phyloP scores from a whole-genome alignment of 1,284 basidiomycete genomes.

The Kalmanozyma brasiliensis region DNA sequence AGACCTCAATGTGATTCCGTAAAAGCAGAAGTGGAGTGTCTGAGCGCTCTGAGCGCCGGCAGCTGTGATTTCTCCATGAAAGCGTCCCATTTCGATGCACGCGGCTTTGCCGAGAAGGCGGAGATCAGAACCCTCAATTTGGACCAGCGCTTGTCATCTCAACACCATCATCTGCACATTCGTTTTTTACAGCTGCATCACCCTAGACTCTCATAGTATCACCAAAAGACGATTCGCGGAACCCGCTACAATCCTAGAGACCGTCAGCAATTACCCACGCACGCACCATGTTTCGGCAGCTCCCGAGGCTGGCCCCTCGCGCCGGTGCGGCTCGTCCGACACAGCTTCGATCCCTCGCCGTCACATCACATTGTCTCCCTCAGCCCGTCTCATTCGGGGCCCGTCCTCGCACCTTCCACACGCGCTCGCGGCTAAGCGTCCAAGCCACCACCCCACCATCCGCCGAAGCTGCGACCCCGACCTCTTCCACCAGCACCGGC shows the following conservation, averaged over 20 bases:
- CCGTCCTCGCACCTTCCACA: constrained; percentile 9
- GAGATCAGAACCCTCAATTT: no score
- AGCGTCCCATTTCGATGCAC: no score
- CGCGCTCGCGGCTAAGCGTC: constrained; percentile 8
- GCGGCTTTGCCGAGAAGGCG: no score
- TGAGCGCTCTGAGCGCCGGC: no score
- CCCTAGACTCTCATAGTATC: no score
- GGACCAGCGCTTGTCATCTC: no score
- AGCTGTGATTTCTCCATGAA: no score
- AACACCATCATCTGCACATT: not conserved
- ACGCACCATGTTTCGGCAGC: constrained; percentile 30
- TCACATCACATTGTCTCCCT: constrained; percentile 8
- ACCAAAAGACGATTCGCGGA: constrained; percentile 1
- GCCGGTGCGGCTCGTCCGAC: constrained; percentile 28
- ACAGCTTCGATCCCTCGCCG: not conserved
- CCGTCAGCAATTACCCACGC: no score
- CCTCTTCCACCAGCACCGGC: constrained; percentile 15
- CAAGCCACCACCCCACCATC: not conserved
- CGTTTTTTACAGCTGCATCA: no score
- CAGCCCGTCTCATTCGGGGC: not conserved
- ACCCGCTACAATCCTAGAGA: no score
- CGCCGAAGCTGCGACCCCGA: constrained; percentile 14
- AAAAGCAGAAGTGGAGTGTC: no score
- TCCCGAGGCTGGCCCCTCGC: constrained; percentile 13
- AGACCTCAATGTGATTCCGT: no score